These are phyloP conservation scores for Austroboletus olivaceoglutinosus DNA, from an alignment of 1,284 basidiomycete genomes.

Conservation along the genomic window DNA sequence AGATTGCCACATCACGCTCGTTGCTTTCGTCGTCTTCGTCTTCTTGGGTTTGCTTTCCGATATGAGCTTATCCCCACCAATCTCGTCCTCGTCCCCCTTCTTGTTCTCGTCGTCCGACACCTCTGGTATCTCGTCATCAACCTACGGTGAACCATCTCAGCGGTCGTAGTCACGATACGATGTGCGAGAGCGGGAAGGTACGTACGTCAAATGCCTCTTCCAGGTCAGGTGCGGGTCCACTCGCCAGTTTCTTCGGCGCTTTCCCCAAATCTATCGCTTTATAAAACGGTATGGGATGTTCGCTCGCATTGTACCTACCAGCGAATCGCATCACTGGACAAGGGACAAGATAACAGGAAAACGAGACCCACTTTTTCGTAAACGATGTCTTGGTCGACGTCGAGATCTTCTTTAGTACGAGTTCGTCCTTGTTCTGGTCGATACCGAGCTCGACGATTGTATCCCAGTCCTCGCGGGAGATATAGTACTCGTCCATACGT, in stretches of 20 bases:
- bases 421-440: slow-evolving; percentile 72
- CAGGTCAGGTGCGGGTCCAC: slow-evolving; percentile 76
- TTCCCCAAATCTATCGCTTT: slow-evolving; percentile 79
- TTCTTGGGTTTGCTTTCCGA: slow-evolving; percentile 41
- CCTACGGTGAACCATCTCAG: slow-evolving; percentile 26
- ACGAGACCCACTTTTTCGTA: slow-evolving; percentile 66
- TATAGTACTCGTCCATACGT: slow-evolving; percentile 91
- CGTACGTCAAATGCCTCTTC: slow-evolving; percentile 79
- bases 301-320: slow-evolving; percentile 76
- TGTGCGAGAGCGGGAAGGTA: slow-evolving; percentile 1
- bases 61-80: slow-evolving; percentile 51
- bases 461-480: slow-evolving; percentile 96
- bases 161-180: not conserved
- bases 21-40: slow-evolving; percentile 24
- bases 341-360: not conserved
- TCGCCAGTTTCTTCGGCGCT: slow-evolving; percentile 72
- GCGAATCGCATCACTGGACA: not conserved
- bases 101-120: slow-evolving; percentile 50
- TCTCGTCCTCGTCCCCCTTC: slow-evolving; percentile 38
- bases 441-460: slow-evolving; percentile 91
- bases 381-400: slow-evolving; percentile 80
- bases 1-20: slow-evolving; percentile 1
- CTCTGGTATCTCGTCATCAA: slow-evolving; percentile 51
- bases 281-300: slow-evolving; percentile 92
- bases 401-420: slow-evolving; percentile 81